Evolutionary conservation across 1,284 basidiomycete species (phyloP).

Genomic region (Ganoderma meredithae): DNA sequence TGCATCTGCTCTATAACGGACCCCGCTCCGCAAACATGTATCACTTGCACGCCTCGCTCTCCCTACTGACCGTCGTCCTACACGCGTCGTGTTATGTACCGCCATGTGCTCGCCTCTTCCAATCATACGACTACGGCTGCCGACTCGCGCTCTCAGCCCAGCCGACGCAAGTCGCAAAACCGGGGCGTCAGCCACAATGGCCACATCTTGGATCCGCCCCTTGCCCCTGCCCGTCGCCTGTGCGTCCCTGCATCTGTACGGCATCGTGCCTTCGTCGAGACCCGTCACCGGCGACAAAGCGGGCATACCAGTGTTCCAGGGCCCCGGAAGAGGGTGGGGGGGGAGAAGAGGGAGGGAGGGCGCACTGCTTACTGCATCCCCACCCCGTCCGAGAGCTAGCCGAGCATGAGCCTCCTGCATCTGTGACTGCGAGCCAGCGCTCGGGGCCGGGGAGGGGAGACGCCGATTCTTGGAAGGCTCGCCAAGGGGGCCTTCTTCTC

Average conservation of each 20-base stretch:
- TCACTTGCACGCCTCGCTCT: conserved; percentile 5
- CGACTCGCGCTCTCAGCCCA: neutral
- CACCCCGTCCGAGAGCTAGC: neutral
- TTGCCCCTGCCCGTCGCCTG: conserved; percentile 3
- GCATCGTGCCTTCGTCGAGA: conserved; percentile 2
- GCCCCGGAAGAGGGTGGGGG: neutral
- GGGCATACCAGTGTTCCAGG: neutral
- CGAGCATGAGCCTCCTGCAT: neutral
- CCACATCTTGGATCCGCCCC: neutral
- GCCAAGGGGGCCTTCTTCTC: neutral
- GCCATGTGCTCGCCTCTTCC: neutral
- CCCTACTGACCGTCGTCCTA: neutral
- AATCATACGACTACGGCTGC: neutral
- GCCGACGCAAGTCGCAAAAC: neutral
- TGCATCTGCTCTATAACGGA: neutral
- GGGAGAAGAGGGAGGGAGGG: no score
- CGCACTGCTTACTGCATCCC: conserved; percentile 1
- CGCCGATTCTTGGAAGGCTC: neutral
- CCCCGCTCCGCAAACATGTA: conserved; percentile 1
- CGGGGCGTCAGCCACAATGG: neutral
- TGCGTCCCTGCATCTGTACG: conserved; percentile 4
- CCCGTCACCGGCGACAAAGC: conserved; percentile 3
- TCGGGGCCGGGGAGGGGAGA: conserved; percentile 3
- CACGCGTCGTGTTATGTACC: conserved; percentile 5
- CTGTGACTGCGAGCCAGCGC: neutral